A percentile compares a stretch with the other conserved stretches of the same genome.
Evolutionary conservation across 2,329 filamentous ascomycete species (phyloP).

Genomic region (Arthroderma sp.): DNA sequence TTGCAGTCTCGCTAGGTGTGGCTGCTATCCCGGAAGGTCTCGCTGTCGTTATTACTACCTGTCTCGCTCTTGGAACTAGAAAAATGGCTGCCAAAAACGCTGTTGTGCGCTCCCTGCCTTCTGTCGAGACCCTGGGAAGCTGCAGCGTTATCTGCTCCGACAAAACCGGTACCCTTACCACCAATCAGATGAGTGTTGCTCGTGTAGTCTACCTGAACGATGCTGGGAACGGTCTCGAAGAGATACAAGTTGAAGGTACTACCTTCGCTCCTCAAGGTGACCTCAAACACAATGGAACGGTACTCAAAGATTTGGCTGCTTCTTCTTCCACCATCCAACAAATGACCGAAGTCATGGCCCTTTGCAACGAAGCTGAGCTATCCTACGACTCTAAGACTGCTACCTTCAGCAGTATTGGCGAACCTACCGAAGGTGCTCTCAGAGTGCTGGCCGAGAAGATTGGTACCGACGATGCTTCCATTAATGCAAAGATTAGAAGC

Average conservation of each 20-base stretch:
- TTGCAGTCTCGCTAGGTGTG: constrained; percentile 93
- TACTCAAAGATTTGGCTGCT: constrained; percentile 54
- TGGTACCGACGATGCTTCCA: constrained; percentile 58
- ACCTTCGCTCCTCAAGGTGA: constrained; percentile 77
- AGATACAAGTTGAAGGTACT: constrained; percentile 81
- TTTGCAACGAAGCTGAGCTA: constrained; percentile 83
- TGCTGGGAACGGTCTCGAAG: constrained; percentile 61
- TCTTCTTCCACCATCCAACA: constrained; percentile 67
- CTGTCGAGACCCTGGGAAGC: constrained; percentile 93
- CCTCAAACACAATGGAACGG: constrained; percentile 57
- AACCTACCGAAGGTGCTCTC: constrained; percentile 89
- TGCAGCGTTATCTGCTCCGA: constrained; percentile 99
- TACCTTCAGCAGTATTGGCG: constrained; percentile 71
- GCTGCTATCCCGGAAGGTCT: constrained; percentile 96
- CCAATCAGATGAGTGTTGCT: constrained; percentile 98
- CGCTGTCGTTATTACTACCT: constrained; percentile 98
- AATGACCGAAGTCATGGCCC: constrained; percentile 55
- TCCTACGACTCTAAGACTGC: constrained; percentile 67
- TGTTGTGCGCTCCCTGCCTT: constrained; percentile 88
- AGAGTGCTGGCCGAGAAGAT: constrained; percentile 89
- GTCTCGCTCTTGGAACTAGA: constrained; percentile 83
- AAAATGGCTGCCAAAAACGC: constrained; percentile 99
- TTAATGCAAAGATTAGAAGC: constrained; percentile 42
- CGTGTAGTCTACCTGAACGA: constrained; percentile 76
- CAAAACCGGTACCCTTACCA: constrained; percentile 96